Evolutionary conservation across 805 yeast genomes (phyloP).

Genomic region (Scheffersomyces stipitis): DNA sequence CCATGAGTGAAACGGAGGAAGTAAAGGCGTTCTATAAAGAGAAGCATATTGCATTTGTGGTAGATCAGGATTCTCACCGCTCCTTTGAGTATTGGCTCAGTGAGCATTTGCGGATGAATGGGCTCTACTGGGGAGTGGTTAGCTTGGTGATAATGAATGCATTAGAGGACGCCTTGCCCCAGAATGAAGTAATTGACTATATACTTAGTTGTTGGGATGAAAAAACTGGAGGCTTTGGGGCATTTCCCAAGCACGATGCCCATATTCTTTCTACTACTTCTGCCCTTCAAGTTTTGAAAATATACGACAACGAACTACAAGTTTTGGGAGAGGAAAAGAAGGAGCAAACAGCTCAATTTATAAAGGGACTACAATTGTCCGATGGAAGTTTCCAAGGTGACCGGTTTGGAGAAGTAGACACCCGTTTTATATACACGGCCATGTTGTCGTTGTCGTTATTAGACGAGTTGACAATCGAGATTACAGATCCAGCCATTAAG

Average conservation of each 20-base stretch:
- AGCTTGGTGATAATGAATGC: conserved; percentile 65
- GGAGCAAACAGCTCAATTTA: conserved; percentile 35
- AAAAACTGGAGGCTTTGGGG: conserved; percentile 77
- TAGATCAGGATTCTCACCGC: conserved; percentile 39
- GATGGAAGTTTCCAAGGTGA: conserved; percentile 90
- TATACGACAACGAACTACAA: conserved; percentile 58
- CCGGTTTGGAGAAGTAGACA: conserved; percentile 86
- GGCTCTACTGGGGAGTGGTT: conserved; percentile 92
- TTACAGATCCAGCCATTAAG: conserved; percentile 60
- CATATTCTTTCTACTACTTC: conserved; percentile 84
- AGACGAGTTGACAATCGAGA: conserved; percentile 55
- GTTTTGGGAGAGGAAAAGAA: conserved; percentile 26
- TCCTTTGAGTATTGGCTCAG: conserved; percentile 82
- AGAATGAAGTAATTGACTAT: conserved; percentile 62
- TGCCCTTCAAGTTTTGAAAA: conserved; percentile 75
- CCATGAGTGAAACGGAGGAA: neutral
- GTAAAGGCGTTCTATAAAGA: conserved; percentile 9
- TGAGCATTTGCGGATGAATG: conserved; percentile 88
- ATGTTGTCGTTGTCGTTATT: conserved; percentile 70
- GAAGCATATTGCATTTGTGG: conserved; percentile 36
- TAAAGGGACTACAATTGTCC: conserved; percentile 45
- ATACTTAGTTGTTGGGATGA: conserved; percentile 65
- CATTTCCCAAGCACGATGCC: conserved; percentile 86
- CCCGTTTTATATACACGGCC: conserved; percentile 85
- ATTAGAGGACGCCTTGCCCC: conserved; percentile 53